Percentiles rank a stretch among this genome's conserved stretches.
Conservation (phyloP, 805 yeast species). For the Starmera amethionina region DNA sequence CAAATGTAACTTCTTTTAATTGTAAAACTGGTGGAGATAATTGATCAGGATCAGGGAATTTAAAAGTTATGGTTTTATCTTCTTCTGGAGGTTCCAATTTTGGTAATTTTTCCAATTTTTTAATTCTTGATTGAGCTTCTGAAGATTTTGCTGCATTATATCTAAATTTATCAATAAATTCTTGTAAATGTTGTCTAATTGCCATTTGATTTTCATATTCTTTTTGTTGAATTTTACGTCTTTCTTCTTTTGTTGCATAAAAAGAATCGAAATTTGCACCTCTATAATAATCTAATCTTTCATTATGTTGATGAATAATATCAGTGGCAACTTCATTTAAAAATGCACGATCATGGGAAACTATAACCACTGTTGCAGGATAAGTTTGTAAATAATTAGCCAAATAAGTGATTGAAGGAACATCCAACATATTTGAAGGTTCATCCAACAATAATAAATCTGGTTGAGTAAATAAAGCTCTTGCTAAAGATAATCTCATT, state of each 20-base stretch:
- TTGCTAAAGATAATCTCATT: constrained; percentile 96
- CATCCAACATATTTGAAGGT: constrained; percentile 99
- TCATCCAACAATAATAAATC: constrained; percentile 90
- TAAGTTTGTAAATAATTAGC: constrained; percentile 85
- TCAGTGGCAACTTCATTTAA: constrained; percentile 97
- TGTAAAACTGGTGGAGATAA: constrained; percentile 91
- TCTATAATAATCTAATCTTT: constrained; percentile 89
- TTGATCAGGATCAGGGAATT: constrained; percentile 91
- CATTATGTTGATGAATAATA: constrained; percentile 95
- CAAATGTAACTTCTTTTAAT: constrained; percentile 77
- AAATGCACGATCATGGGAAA: constrained; percentile 96
- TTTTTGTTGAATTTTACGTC: constrained; percentile 83
- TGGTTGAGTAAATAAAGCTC: constrained; percentile 96
- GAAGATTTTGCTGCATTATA: constrained; percentile 96
- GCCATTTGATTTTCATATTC: constrained; percentile 99
- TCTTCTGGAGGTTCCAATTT: constrained; percentile 89
- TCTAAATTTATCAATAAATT: constrained; percentile 90
- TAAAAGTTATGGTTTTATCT: constrained; percentile 74
- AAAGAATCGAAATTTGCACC: constrained; percentile 91
- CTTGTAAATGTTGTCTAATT: constrained; percentile 84
- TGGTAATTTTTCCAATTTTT: constrained; percentile 92
- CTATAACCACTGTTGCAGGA: constrained; percentile 88
- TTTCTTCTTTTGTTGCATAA: constrained; percentile 89
- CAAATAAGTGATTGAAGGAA: constrained; percentile 91
- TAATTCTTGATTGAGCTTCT: constrained; percentile 97